Evolutionary conservation across 2,329 filamentous ascomycete species (phyloP), one percentile per base, ranked within the genome.

Genomic region (Orbilia blumenaviensis): DNA sequence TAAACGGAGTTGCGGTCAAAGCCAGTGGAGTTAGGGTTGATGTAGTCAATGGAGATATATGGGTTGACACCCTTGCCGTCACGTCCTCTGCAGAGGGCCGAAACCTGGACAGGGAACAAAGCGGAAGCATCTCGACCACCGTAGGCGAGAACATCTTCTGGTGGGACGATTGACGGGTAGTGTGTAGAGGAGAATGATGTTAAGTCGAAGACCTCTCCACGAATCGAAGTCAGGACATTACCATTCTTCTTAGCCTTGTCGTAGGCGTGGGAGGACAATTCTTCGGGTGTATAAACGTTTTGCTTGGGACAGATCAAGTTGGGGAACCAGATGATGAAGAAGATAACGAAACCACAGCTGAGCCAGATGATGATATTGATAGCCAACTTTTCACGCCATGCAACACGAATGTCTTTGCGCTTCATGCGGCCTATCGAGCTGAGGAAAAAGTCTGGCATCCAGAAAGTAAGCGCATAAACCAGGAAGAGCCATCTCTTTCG

Each of bases 361-460:
- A 94, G 85, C 95, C 96, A 99, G 82, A 99, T 99, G 81, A 98
- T 87, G 82, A 99, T 86, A 85, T 99, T 99, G 87, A 99, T 99
- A 64, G 95, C 94, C 73, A 99, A 83, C 86, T 99, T 99, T 83
- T 99, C 95, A 81, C 95, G 88, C 95, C 95, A 99, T 0, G 95
- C 95, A 82, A 91, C 87, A 23, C 94, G 91, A 7, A 99, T 89
- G 82, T 99, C 95, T 82, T 96, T 96, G 77, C 95, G 92, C 74
- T 91, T 88, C 91, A 97, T 97, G 61, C 91, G 88, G 21, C 94
- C 94, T 42, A 96, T 77, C 80, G 86, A 86, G 64, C 89, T 88
- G 81, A 98, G 91, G 46, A 90, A 81, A 80, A 97, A 91, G 81
- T 97, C 94, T 3, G 95, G 95, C 50, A 97, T 85, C 79, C 90